phyloP scores from a whole-genome alignment of 2,329 filamentous ascomycete genomes.

The Ampelomyces quisqualis region DNA sequence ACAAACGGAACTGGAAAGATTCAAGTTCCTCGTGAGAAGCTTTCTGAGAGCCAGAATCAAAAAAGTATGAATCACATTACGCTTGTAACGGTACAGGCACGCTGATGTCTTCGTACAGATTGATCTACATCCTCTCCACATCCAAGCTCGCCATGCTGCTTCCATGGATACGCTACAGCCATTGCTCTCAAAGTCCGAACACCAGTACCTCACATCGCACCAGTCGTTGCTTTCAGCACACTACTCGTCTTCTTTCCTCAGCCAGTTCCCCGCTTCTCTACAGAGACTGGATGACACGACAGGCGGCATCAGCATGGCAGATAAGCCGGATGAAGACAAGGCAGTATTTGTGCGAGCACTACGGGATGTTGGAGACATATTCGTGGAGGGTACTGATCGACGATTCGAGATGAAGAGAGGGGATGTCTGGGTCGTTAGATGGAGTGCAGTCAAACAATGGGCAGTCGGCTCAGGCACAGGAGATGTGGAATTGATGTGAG shows the following conservation, averaged over 20 bases:
- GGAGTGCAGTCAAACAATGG: slow-evolving; percentile 61
- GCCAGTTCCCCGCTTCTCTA: slow-evolving; percentile 73
- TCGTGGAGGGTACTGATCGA: slow-evolving; percentile 62
- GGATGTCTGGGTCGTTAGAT: slow-evolving; percentile 61
- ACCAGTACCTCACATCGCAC: slow-evolving; percentile 80
- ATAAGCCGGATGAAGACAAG: slow-evolving; percentile 75
- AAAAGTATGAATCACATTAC: slow-evolving; percentile 61
- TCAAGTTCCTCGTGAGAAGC: slow-evolving; percentile 85
- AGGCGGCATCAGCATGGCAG: slow-evolving; percentile 89
- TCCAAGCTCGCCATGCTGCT: slow-evolving; percentile 54
- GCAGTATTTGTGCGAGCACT: slow-evolving; percentile 83
- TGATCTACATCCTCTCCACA: slow-evolving; percentile 73
- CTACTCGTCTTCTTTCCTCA: slow-evolving; percentile 82
- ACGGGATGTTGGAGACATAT: slow-evolving; percentile 58
- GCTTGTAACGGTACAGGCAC: not conserved
- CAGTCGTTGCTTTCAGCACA: slow-evolving; percentile 81
- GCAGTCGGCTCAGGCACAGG: slow-evolving; percentile 62
- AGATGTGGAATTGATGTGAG: slow-evolving; percentile 64
- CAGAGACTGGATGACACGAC: slow-evolving; percentile 88
- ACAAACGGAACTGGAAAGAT: slow-evolving; percentile 92
- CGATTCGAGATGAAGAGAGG: slow-evolving; percentile 50
- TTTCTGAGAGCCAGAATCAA: slow-evolving; percentile 81
- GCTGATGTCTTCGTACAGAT: slow-evolving; percentile 54
- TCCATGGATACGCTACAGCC: slow-evolving; percentile 53
- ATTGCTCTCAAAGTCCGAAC: slow-evolving; percentile 72